Evolutionary conservation across 1,284 basidiomycete species (phyloP).

Genomic region (Boletus semigastroideus): DNA sequence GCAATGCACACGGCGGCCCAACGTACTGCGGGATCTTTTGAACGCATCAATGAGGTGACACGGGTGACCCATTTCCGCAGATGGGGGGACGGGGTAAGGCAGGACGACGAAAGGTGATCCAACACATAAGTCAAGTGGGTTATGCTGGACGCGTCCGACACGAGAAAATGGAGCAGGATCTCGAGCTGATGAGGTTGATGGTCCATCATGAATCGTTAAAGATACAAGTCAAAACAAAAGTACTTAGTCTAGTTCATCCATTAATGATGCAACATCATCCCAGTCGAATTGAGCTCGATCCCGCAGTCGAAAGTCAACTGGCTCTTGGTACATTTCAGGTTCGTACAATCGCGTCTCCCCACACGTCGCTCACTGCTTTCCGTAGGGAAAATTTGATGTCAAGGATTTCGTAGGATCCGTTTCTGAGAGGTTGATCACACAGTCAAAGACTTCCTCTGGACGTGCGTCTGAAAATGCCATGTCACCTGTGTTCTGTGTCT

Average conservation of each 20-base stretch:
- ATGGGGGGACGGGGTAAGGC: slow-evolving; percentile 59
- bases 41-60: slow-evolving; percentile 67
- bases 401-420: slow-evolving; percentile 86
- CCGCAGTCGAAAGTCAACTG: slow-evolving; percentile 61
- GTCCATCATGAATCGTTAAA: not conserved
- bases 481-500: slow-evolving; percentile 1
- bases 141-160: slow-evolving; percentile 60
- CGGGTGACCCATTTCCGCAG: slow-evolving; percentile 70
- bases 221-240: slow-evolving; percentile 33
- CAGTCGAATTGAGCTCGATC: slow-evolving; percentile 42
- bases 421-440: slow-evolving; percentile 82
- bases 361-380: slow-evolving; percentile 3
- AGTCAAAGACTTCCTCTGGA: slow-evolving; percentile 79
- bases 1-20: slow-evolving; percentile 79
- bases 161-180: slow-evolving; percentile 64
- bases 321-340: slow-evolving; percentile 71
- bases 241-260: not conserved
- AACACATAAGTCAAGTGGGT: slow-evolving; percentile 59
- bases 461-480: slow-evolving; percentile 53
- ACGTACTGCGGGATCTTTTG: slow-evolving; percentile 66
- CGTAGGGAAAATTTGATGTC: slow-evolving; percentile 85
- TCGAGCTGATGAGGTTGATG: slow-evolving; percentile 57
- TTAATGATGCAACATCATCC: slow-evolving; percentile 25
- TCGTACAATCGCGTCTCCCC: not conserved
- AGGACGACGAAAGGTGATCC: slow-evolving; percentile 47